Evolutionary conservation across 23 red algal genomes (phyloP), one percentile per base, ranked within the genome.

Genomic region (Agarophyton chilense): DNA sequence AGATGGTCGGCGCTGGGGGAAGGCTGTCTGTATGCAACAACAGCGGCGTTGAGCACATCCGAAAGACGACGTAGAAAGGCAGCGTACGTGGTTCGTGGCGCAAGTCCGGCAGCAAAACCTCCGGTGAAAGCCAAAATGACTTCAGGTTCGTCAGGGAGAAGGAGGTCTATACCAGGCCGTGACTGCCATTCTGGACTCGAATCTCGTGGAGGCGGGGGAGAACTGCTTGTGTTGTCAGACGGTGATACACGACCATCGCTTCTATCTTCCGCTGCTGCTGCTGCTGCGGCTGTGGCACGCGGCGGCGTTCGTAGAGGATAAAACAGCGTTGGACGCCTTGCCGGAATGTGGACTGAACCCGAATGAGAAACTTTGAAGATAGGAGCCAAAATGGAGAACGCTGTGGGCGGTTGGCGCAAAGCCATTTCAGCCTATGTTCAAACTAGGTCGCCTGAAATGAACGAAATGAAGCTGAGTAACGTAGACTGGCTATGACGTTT

Each of bases 51-150:
- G 25, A 64, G 79, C 14, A 80, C 79, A 13, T 55, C 47, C 24
- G 82, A 70, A 58, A 96, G 41, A 24, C 78, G 53, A 18, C 67
- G 61, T 12, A 96, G 78, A 63, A 96, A 88, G 38, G 45, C 52
- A 39, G 79, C 87, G 70, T 96, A 96, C 13, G 82, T 52, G 31
- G 88, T 73, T 12, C 70, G 79, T 1, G 94, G 87, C 28, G 88
- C 80, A 50, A 84, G 52, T 18, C 94, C 94, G 47, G 82, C 78
- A 53, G 68, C 72, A 0, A 91, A 78, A 13, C 94, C 94, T 24
- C 94, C 94, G 19, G 78, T 85, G 47, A 96, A 96, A 60, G 63
- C 61, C 18, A 96, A 14, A 51, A 96, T 55, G 25, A 80, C 94
- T 31, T 58, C 85, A 12, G 85, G 85, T 5, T 58, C 52, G 43